Conservation (phyloP, 1,284 basidiomycete genomes). For the Gymnopus androsaceus region DNA sequence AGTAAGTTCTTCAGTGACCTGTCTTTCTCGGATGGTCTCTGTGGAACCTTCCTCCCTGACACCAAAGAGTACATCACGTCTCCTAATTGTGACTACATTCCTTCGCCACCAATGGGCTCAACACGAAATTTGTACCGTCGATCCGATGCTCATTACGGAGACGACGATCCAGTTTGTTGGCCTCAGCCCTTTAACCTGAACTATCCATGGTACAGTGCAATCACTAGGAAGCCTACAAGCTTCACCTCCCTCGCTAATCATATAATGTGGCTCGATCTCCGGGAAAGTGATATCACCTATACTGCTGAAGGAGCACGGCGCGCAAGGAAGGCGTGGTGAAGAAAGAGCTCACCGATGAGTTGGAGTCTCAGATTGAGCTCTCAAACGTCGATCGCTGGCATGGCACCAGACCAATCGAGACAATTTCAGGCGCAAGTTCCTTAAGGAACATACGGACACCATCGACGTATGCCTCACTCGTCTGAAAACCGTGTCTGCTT, state of each 20-base stretch:
- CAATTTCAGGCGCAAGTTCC: background rate
- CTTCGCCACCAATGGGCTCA: no score
- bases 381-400: background rate
- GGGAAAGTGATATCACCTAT: background rate
- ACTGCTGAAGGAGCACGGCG: background rate
- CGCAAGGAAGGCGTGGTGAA: background rate
- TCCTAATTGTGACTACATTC: no score
- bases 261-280: background rate
- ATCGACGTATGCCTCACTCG: no score
- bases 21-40: background rate
- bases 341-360: background rate
- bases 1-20: no score
- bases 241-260: background rate
- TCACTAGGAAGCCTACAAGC: background rate
- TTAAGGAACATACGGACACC: no score
- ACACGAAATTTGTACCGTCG: constrained; percentile 4
- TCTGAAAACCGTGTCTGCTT: no score
- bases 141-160: background rate
- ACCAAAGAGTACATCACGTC: no score
- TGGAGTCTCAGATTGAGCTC: no score
- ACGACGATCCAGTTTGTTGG: background rate
- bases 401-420: background rate
- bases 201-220: background rate
- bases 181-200: constrained; percentile 5
- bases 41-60: no score